Conservation (phyloP, 1,284 basidiomycete species). For the Ceratobasidium sp. region DNA sequence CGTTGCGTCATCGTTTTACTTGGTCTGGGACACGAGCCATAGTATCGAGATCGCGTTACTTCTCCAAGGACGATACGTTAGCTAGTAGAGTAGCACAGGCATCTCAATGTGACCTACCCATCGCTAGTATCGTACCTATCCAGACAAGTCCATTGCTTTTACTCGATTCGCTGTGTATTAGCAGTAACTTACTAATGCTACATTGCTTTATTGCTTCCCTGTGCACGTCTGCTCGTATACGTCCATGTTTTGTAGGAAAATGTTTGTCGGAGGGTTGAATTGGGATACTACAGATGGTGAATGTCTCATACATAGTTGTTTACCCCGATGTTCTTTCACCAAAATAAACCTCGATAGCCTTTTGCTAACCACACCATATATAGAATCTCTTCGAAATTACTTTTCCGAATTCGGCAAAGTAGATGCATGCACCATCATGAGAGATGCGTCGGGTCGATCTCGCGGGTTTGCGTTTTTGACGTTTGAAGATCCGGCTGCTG, state of each 20-base stretch:
- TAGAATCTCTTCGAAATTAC: slow-evolving; percentile 86
- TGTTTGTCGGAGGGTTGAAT: slow-evolving; percentile 97
- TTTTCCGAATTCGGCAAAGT: slow-evolving; percentile 92
- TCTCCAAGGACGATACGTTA: slow-evolving; percentile 46
- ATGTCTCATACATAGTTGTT: slow-evolving; percentile 50
- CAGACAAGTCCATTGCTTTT: slow-evolving; percentile 79
- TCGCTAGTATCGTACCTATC: slow-evolving; percentile 48
- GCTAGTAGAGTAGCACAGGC: slow-evolving; percentile 42
- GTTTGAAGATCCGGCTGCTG: slow-evolving; percentile 87
- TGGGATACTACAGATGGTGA: slow-evolving; percentile 96
- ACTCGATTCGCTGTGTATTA: slow-evolving; percentile 70
- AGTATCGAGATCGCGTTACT: slow-evolving; percentile 43
- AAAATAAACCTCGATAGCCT: slow-evolving; percentile 33
- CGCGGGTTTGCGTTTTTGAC: slow-evolving; percentile 95
- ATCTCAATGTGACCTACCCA: slow-evolving; percentile 42
- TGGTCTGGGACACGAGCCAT: slow-evolving; percentile 43
- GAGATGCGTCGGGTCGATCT: slow-evolving; percentile 89
- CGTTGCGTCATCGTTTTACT: slow-evolving; percentile 50
- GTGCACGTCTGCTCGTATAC: slow-evolving; percentile 51
- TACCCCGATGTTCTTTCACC: slow-evolving; percentile 19
- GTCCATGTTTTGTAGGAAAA: slow-evolving; percentile 78
- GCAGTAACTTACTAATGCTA: slow-evolving; percentile 79
- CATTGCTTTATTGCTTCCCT: slow-evolving; percentile 43
- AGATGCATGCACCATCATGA: slow-evolving; percentile 95
- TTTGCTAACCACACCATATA: slow-evolving; percentile 25